A percentile compares a stretch with the other conserved stretches of the same genome.
phyloP scores from a whole-genome alignment of 805 yeast genomes.

The Pichia ethanolica region DNA sequence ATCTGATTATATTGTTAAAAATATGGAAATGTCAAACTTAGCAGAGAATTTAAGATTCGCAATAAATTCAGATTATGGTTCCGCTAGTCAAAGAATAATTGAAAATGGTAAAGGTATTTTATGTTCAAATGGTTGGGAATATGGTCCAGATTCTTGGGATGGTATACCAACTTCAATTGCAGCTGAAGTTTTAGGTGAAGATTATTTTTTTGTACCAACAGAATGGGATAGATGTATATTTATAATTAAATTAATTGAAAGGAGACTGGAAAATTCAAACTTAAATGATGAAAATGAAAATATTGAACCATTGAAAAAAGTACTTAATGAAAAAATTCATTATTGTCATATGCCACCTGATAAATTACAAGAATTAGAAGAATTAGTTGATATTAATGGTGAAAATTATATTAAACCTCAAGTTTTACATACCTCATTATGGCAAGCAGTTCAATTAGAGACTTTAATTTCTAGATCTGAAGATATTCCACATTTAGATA shows the following conservation, averaged over 20 bases:
- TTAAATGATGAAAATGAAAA: slow-evolving; percentile 10
- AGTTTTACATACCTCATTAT: slow-evolving; percentile 39
- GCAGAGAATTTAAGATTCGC: slow-evolving; percentile 36
- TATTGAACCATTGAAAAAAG: slow-evolving; percentile 22
- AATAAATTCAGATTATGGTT: slow-evolving; percentile 35
- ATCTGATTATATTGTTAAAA: slow-evolving; percentile 32
- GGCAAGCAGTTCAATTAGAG: slow-evolving; percentile 41
- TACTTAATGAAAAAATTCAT: slow-evolving; percentile 36
- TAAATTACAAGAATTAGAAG: slow-evolving; percentile 37
- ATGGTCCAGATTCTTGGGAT: slow-evolving; percentile 39
- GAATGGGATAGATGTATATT: slow-evolving; percentile 52
- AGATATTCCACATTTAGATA: slow-evolving; percentile 24
- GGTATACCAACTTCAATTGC: slow-evolving; percentile 37
- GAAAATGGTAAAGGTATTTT: slow-evolving; percentile 41
- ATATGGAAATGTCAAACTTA: slow-evolving; percentile 31
- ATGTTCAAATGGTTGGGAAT: slow-evolving; percentile 43
- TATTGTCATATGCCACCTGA: slow-evolving; percentile 44
- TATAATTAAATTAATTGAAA: slow-evolving; percentile 34
- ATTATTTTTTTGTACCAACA: slow-evolving; percentile 45
- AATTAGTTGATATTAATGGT: slow-evolving; percentile 30
- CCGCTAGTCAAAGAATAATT: slow-evolving; percentile 36
- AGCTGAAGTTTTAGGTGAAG: slow-evolving; percentile 38
- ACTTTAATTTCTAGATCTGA: slow-evolving; percentile 30
- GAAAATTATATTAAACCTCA: slow-evolving; percentile 31
- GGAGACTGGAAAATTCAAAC: slow-evolving; percentile 20